Conservation (phyloP, 2,329 filamentous ascomycete species). For the Nothophaeocryptopus gaeumannii region DNA sequence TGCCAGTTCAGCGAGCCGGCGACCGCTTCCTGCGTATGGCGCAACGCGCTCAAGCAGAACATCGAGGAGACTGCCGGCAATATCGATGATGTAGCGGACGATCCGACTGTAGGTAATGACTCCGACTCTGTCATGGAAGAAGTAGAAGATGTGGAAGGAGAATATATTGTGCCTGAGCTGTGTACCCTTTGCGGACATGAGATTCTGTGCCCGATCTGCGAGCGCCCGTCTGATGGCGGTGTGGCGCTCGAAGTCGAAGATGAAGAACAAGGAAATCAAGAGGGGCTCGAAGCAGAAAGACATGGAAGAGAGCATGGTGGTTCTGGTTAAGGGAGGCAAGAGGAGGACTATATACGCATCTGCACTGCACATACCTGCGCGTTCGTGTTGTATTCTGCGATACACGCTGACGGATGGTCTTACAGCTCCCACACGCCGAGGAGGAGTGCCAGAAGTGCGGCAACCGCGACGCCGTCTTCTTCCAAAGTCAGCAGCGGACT, state of each 20-base stretch:
- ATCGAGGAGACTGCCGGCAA: constrained; percentile 95
- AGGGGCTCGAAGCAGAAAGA: constrained; percentile 29
- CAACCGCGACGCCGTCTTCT: constrained; percentile 91
- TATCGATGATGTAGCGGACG: constrained; percentile 92
- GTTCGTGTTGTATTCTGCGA: constrained; percentile 25
- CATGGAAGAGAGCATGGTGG: constrained; percentile 26
- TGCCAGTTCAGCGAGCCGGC: constrained; percentile 89
- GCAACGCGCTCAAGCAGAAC: constrained; percentile 86
- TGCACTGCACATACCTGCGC: constrained; percentile 12
- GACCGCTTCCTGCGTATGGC: constrained; percentile 86
- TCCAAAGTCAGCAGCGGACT: constrained; percentile 96
- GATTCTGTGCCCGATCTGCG: constrained; percentile 55
- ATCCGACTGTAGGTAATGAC: constrained; percentile 86
- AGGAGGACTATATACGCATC: constrained; percentile 22
- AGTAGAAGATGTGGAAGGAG: constrained; percentile 22
- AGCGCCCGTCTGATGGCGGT: constrained; percentile 43
- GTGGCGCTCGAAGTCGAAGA: constrained; percentile 45
- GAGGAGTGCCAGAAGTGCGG: constrained; percentile 81
- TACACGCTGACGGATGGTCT: constrained; percentile 34
- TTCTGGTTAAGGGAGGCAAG: constrained; percentile 28
- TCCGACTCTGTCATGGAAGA: constrained; percentile 20
- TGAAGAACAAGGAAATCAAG: constrained; percentile 27
- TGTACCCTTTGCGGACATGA: constrained; percentile 60
- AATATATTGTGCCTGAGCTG: constrained; percentile 43
- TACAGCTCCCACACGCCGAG: constrained; percentile 45